These are phyloP conservation scores for Fusarium setosum DNA, from an alignment of 2,329 filamentous ascomycete genomes.

Conservation along the genomic window DNA sequence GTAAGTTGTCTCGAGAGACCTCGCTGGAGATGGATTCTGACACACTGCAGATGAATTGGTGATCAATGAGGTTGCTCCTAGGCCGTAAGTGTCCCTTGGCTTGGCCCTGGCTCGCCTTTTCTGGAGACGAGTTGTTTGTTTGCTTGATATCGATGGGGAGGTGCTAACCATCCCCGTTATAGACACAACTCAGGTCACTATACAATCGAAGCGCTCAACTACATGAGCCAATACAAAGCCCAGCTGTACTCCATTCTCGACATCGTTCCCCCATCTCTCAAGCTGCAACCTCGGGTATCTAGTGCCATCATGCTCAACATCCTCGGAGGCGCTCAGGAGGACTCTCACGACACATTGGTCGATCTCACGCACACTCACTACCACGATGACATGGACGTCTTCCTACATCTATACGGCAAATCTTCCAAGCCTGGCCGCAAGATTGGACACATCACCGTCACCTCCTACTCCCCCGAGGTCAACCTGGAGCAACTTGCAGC, in stretches of 20 bases:
- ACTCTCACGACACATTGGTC: conserved; percentile 69
- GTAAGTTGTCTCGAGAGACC: conserved; percentile 47
- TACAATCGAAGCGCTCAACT: conserved; percentile 89
- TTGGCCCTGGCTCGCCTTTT: too few species aligned
- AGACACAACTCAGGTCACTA: conserved; percentile 92
- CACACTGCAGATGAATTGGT: conserved; percentile 67
- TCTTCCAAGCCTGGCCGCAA: conserved; percentile 88
- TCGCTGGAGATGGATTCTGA: conserved; percentile 4
- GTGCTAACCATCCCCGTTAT: conserved; percentile 9
- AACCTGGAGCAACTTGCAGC: conserved; percentile 70
- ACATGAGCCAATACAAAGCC: conserved; percentile 90
- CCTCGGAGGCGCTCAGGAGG: conserved; percentile 73
- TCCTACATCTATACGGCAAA: conserved; percentile 93
- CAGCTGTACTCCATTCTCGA: conserved; percentile 88
- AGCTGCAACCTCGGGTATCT: conserved; percentile 68
- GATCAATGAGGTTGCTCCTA: conserved; percentile 88
- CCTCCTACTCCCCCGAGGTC: conserved; percentile 73
- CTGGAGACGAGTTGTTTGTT: too few species aligned
- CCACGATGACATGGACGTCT: conserved; percentile 59
- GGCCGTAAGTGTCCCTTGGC: conserved; percentile 54
- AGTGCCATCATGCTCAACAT: conserved; percentile 85
- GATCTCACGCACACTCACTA: conserved; percentile 58
- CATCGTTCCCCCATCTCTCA: conserved; percentile 63
- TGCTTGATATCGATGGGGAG: conserved; percentile 45
- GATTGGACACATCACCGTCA: conserved; percentile 93